Evolutionary conservation across 2,329 filamentous ascomycete genomes (phyloP), one percentile per base, ranked within the genome.

Genomic region (Pleomassaria siparia): DNA sequence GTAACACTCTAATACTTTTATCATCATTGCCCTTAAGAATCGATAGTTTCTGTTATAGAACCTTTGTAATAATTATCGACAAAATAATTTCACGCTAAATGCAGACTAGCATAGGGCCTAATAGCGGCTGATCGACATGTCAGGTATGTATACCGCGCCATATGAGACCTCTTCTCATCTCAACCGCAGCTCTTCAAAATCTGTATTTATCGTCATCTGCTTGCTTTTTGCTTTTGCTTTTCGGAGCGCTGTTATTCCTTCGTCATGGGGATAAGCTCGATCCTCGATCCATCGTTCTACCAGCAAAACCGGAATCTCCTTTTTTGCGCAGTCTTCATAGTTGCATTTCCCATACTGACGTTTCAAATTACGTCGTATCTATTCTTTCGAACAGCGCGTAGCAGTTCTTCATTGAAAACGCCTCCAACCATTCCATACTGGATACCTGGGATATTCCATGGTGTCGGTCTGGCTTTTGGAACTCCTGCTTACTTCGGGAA

Each of bases 301-400:
- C 25, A 40, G 24, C 22, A 40, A 15, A 28, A 40, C n/a, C 12
- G 20, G 24, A 26, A 28, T 6, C 3, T 40, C 24, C 8, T 40
- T 5, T 10, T 40, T n/a, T 18, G 15, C 5, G 4, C 4, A 8
- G 24, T 29, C 37, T 3, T 40, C 40, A 8, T 50, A 20, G 26
- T 44, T 11, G 10, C 40, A n/a, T 33, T 55, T 8, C 60, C 62
- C 13, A 53, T 61, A 24, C 40, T 62, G n/a, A 62, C 51, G 13
- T 60, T 58, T 16, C 58, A 60, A 40, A 29, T 57, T n/a, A 56
- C 60, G 12, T 57, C 55, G 7, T 15, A 32, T 1, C 7, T 53
- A 6, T 64, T 66, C 32, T 55, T 55, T 33, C 55, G 50, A 22
- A 54, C 24, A 35, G 18, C 45, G 0, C 55, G 58, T 9, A 58